Evolutionary conservation across 2,329 filamentous ascomycete species (phyloP), one percentile per base, ranked within the genome.

Genomic region (Penicillium italicum): DNA sequence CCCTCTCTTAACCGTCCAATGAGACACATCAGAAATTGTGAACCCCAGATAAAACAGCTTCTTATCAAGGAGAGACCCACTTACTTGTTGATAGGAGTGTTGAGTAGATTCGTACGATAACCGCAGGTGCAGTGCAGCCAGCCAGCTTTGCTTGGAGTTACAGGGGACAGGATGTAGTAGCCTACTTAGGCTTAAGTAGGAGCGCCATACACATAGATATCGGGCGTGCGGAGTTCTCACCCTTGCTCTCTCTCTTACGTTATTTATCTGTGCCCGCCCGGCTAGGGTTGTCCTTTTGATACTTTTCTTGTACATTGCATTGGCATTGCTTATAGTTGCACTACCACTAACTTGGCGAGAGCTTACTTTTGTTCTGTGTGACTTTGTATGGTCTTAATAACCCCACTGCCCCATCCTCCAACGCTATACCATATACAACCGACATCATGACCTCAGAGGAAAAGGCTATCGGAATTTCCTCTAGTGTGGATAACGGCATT

Each of bases 401-500:
- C 26, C n/a, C 26, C 14, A 33, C 16, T 26, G 3, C 16, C 22
- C 16, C 6, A 3, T 24, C 9, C 11, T 12, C 16, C 5, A 10
- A 4, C 28, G 18, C 5, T 24, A 8, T 18, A n/a, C 26, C 6
- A 3, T 18, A 22, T 24, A 26, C 0, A 4, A 45, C 31, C 12
- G 28, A 26, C 7, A 50, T 8, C 12, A 50, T 50, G 51, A 55
- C 58, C 18, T 33, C 37, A 5, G 73, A 31, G 74, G 80, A 67
- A 77, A 80, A 34, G 74, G 72, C 77, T 14, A 53, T 68, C 69
- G 75, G 55, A 16, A 18, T 50, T 8, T 62, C 63, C 24, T 57
- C 64, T 7, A 44, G 50, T 11, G 60, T 66, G 28, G 66, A 71
- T 34, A 53, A 58, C 2, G 49, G 47, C 7, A 55, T 64, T n/a